Conservation (phyloP, 2,329 filamentous ascomycete species). For the Arthroderma sp. region DNA sequence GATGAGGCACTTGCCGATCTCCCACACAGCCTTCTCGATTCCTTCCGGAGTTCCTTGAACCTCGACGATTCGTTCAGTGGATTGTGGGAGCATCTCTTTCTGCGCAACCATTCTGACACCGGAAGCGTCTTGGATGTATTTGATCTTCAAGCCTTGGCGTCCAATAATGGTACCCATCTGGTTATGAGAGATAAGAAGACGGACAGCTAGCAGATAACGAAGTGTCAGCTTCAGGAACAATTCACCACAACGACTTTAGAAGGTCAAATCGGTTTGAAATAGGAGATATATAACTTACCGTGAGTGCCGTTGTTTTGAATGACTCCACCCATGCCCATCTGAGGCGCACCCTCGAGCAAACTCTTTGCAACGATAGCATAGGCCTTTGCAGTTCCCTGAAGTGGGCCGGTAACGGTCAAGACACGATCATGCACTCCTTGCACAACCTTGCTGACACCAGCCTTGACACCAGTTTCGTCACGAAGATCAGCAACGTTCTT, state of each 20-base stretch:
- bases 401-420: constrained; percentile 81
- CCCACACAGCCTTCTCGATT: constrained; percentile 93
- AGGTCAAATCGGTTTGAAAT: background rate
- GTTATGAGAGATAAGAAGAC: constrained; percentile 96
- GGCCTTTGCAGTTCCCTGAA: constrained; percentile 78
- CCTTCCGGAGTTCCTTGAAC: constrained; percentile 89
- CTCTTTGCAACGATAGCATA: constrained; percentile 89
- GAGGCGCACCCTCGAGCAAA: constrained; percentile 80
- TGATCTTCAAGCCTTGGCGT: constrained; percentile 92
- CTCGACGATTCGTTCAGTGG: constrained; percentile 94
- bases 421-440: constrained; percentile 95
- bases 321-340: constrained; percentile 91
- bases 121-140: constrained; percentile 94
- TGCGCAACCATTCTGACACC: constrained; percentile 98
- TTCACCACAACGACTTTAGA: background rate
- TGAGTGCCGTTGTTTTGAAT: constrained; percentile 82
- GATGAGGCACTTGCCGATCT: constrained; percentile 95
- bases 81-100: constrained; percentile 99
- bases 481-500: constrained; percentile 96
- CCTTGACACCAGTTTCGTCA: constrained; percentile 95
- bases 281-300: constrained; percentile 48
- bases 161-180: constrained; percentile 99
- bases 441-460: constrained; percentile 96
- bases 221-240: constrained; percentile 8
- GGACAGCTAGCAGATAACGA: constrained; percentile 55